Conservation (phyloP, 2,329 filamentous ascomycete species). For the Penicillium griseofulvum region DNA sequence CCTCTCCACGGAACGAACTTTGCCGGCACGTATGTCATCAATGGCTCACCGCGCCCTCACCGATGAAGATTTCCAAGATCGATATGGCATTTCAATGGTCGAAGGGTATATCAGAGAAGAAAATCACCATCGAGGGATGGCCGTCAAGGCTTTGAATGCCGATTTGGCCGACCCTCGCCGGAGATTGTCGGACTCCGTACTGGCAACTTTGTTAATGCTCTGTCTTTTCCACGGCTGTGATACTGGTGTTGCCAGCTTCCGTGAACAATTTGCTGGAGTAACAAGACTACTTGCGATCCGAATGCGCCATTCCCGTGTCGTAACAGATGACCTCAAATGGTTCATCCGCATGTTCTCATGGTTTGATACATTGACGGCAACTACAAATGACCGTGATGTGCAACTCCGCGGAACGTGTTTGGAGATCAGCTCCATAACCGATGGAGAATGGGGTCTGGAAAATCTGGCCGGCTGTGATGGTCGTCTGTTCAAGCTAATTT, state of each 20-base stretch:
- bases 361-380: slow-evolving; percentile 89
- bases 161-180: slow-evolving; percentile 74
- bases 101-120: slow-evolving; percentile 71
- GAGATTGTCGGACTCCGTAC: slow-evolving; percentile 78
- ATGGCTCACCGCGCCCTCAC: slow-evolving; percentile 46
- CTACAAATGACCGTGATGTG: slow-evolving; percentile 85
- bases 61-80: slow-evolving; percentile 36
- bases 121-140: slow-evolving; percentile 78
- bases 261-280: slow-evolving; percentile 88
- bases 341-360: slow-evolving; percentile 92
- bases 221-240: slow-evolving; percentile 94
- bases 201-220: slow-evolving; percentile 81
- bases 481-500: slow-evolving; percentile 80
- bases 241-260: slow-evolving; percentile 87
- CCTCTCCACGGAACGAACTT: slow-evolving; percentile 53
- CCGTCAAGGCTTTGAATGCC: slow-evolving; percentile 77
- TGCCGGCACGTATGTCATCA: slow-evolving; percentile 50
- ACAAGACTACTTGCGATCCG: slow-evolving; percentile 83
- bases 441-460: slow-evolving; percentile 71
- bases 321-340: slow-evolving; percentile 70
- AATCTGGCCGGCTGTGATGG: slow-evolving; percentile 86
- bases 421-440: slow-evolving; percentile 62
- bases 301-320: slow-evolving; percentile 57
- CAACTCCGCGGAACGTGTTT: slow-evolving; percentile 66
- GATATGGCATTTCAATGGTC: slow-evolving; percentile 43